Base-by-base conservation (phyloP, 257 asterid species). In the Nicotiana noctiflora region DNA sequence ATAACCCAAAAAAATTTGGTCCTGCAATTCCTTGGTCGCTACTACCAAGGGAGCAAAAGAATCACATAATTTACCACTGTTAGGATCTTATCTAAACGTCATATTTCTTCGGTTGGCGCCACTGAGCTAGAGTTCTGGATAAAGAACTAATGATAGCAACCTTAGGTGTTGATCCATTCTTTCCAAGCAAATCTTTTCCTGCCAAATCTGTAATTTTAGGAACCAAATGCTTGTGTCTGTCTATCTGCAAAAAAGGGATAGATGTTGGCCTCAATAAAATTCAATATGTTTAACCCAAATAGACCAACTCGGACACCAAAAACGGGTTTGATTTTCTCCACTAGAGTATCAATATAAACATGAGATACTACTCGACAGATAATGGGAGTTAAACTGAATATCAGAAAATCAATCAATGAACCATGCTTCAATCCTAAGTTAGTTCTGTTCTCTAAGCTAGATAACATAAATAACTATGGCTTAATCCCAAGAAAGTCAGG, bases 171-270 rank as follows among this genome's bases (percentile, higher is more conserved):
- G 84, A 80, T 77, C 95, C 96, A 81, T 88, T 92, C 86, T 85
- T 90, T 82, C 99, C 97, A 67, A 90, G 94, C 87, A 95, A 85
- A 87, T 91, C 96, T 82, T 96, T 96, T 75, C 98, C 98, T 76
- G 98, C 98, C 82, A 96, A 88, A 86, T 96, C 99, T 1, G 99
- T 91, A 86, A 83, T 94, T 83, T 94, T 94, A 2, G 98, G 93
- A 81, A 97, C 98, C 93, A 90, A 89, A 15, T 86, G 98, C 84
- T 90, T 92, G 87, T 91, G 90, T 91, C 99, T 88, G 46, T 96
- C 99, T 51, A 96, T 96, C 99, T 96, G 97, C 89, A 83, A 27
- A 64, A 81, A 13, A 65, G 1, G 49, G 25, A 46, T 29, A 14
- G 60, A 3, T 70, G 59, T 44, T 70, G 59, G 2, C 7, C 19